phyloP scores from a whole-genome alignment of 129 eudicot species.

The carrot (Daucus carota) region DNA sequence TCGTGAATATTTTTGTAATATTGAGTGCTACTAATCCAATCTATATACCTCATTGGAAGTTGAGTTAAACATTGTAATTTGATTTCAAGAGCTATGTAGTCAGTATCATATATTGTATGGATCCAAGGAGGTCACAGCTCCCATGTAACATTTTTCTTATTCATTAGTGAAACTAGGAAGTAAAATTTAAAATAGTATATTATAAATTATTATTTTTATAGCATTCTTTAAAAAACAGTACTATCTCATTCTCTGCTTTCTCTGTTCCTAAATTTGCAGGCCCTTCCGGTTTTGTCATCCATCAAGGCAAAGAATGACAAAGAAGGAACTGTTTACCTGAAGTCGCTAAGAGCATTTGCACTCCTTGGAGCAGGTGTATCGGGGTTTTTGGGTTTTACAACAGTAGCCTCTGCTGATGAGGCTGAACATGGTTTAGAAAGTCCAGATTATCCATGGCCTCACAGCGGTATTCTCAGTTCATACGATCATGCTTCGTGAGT shows the following conservation, averaged over 20 bases:
- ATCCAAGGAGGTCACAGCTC: too few relatives aligned
- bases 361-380: constrained; percentile 47
- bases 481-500: constrained; percentile 58
- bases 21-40: too few relatives aligned
- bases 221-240: too few relatives aligned
- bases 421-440: constrained; percentile 44
- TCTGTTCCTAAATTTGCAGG: constrained; percentile 17
- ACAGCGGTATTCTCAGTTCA: constrained; percentile 55
- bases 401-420: constrained; percentile 48
- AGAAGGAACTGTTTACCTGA: constrained; percentile 29
- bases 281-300: constrained; percentile 30
- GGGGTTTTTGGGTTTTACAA: constrained; percentile 37
- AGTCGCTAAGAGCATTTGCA: constrained; percentile 30
- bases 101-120: too few relatives aligned
- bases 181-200: too few relatives aligned
- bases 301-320: constrained; percentile 22
- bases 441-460: constrained; percentile 56
- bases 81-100: too few relatives aligned
- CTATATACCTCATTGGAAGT: too few relatives aligned
- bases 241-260: neutral
- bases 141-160: too few relatives aligned
- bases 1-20: too few relatives aligned
- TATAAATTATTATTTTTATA: too few relatives aligned
- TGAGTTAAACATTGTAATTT: too few relatives aligned
- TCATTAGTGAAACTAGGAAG: too few relatives aligned